phyloP scores from a whole-genome alignment of 495 filamentous ascomycete genomes.

The Trichoderma erinaceum region DNA sequence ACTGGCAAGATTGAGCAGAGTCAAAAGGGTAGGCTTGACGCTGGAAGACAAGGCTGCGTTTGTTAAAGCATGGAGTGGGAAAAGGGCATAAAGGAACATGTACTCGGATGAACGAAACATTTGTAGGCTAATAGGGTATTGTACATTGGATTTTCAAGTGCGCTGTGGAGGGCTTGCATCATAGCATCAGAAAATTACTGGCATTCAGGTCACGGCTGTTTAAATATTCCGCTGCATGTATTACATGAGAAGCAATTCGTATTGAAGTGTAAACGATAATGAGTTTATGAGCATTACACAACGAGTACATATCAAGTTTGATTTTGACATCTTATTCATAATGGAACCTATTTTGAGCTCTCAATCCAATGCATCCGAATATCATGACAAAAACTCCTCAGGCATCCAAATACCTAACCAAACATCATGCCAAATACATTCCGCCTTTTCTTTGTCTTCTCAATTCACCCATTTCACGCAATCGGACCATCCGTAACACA shows the following conservation, averaged over 20 bases:
- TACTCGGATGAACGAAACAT: neutral
- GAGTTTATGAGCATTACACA: no score
- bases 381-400: constrained; percentile 11
- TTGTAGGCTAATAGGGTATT: neutral
- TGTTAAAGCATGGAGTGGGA: constrained; percentile 51
- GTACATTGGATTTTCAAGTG: neutral
- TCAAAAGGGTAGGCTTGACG: constrained; percentile 83
- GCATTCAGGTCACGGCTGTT: no score
- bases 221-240: no score
- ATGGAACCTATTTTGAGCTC: neutral
- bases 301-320: neutral
- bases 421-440: neutral
- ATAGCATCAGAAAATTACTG: neutral
- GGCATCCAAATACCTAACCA: neutral
- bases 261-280: no score
- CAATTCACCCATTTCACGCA: neutral
- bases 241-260: neutral
- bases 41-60: constrained; percentile 79
- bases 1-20: constrained; percentile 79
- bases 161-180: neutral
- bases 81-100: neutral
- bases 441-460: neutral
- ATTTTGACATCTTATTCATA: neutral
- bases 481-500: constrained; percentile 63
- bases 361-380: neutral